Percentiles rank a stretch among this genome's conserved stretches.
Evolutionary conservation across 176 grass and related monocot species (phyloP).

Genomic region (Zoysia japonica): DNA sequence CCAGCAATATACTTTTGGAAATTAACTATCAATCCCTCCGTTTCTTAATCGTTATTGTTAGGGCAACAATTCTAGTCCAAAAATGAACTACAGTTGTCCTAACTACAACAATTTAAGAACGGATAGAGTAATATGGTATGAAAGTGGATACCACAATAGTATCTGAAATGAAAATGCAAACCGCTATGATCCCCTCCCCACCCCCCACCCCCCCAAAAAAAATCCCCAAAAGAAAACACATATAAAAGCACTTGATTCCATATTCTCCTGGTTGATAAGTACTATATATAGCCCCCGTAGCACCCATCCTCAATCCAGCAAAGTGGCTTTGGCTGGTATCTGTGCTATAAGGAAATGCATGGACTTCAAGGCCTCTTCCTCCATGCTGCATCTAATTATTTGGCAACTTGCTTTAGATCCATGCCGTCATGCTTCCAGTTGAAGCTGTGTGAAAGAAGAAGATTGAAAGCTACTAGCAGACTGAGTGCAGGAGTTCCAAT

Average conservation of each 20-base stretch:
- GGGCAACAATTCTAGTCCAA: no score
- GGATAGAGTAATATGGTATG: no score
- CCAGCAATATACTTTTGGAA: no score
- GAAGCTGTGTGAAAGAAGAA: not conserved
- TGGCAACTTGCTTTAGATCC: not conserved
- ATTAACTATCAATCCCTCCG: no score
- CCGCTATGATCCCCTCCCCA: no score
- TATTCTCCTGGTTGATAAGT: not conserved
- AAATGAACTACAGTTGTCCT: no score
- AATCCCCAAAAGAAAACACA: not conserved
- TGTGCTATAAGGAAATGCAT: not conserved
- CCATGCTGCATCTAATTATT: not conserved
- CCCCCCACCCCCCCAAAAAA: no score
- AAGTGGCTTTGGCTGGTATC: conserved; percentile 15
- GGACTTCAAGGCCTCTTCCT: not conserved
- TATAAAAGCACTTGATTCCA: not conserved
- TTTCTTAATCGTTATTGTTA: no score
- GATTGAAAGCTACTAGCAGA: not conserved
- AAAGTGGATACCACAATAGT: no score
- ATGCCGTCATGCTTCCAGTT: conserved; percentile 7
- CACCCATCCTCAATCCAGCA: conserved; percentile 6
- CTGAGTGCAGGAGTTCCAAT: not conserved
- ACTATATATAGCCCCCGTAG: not conserved
- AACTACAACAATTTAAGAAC: no score
- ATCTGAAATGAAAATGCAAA: no score